phyloP scores from a whole-genome alignment of 2,329 filamentous ascomycete species.

The Septoria petroselini region DNA sequence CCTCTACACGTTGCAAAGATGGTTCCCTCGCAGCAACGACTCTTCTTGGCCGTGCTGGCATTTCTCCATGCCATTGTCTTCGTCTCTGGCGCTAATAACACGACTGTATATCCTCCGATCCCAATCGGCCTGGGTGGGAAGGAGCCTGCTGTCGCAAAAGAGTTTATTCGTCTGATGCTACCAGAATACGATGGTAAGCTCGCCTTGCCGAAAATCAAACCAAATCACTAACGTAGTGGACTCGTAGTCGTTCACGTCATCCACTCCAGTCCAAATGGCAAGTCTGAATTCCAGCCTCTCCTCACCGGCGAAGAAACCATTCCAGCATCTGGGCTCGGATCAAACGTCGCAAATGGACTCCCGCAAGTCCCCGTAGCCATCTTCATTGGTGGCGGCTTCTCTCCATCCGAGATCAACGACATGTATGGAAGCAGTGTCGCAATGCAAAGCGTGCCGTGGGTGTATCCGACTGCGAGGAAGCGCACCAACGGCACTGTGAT shows the following conservation, averaged over 20 bases:
- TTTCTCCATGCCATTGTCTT: no score
- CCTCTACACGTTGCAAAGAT: no score
- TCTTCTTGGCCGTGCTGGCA: no score
- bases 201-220: not conserved
- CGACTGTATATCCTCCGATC: not conserved
- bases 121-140: slow-evolving; percentile 29
- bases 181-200: slow-evolving; percentile 26
- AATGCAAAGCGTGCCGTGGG: slow-evolving; percentile 23
- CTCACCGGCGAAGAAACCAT: slow-evolving; percentile 20
- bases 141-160: slow-evolving; percentile 22
- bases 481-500: slow-evolving; percentile 10
- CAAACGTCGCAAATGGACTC: slow-evolving; percentile 19
- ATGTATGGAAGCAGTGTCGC: slow-evolving; percentile 16
- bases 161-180: slow-evolving; percentile 22
- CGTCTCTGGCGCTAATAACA: no score
- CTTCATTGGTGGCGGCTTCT: slow-evolving; percentile 30
- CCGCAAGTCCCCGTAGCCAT: slow-evolving; percentile 25
- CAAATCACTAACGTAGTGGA: no score
- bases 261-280: slow-evolving; percentile 20
- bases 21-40: no score
- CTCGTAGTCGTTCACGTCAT: slow-evolving; percentile 31
- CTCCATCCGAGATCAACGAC: slow-evolving; percentile 23
- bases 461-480: slow-evolving; percentile 21
- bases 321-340: slow-evolving; percentile 25
- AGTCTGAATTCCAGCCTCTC: slow-evolving; percentile 26